Percentiles rank a stretch among this genome's conserved stretches.
Evolutionary conservation across 495 filamentous ascomycete species (phyloP).

Genomic region (Penicillium argentinense): DNA sequence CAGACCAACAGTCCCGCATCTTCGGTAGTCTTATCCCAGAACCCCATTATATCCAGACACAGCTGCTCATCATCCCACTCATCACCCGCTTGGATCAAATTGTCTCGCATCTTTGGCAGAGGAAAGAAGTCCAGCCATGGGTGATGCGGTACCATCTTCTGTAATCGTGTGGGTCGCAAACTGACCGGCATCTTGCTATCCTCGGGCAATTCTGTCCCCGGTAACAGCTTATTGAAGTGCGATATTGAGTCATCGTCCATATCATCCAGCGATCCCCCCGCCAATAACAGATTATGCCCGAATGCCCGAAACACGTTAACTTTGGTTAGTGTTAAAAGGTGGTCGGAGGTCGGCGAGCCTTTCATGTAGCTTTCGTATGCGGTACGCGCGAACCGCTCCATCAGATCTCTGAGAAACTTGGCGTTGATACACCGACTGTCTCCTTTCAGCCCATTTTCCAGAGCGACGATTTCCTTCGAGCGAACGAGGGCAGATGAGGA

Average conservation of each 20-base stretch:
- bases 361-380: conserved; percentile 32
- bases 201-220: conserved; percentile 5
- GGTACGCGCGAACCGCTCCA: conserved; percentile 25
- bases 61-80: neutral
- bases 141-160: conserved; percentile 42
- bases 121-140: conserved; percentile 52
- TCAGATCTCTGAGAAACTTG: conserved; percentile 2
- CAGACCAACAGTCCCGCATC: conserved; percentile 47
- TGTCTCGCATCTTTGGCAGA: conserved; percentile 18
- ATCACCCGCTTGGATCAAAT: neutral
- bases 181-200: conserved; percentile 30
- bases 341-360: conserved; percentile 34
- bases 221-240: conserved; percentile 19
- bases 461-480: neutral
- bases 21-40: conserved; percentile 35
- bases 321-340: conserved; percentile 42
- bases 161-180: conserved; percentile 49
- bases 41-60: conserved; percentile 12
- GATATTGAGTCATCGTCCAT: conserved; percentile 38
- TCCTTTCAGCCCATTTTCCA: neutral
- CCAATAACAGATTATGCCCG: conserved; percentile 12
- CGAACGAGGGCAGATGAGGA: conserved; percentile 5
- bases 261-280: conserved; percentile 19
- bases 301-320: conserved; percentile 46
- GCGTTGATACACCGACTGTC: neutral